Conservation (phyloP, 495 filamentous ascomycete genomes). For the Pseudomonodictys pantanalensis region DNA sequence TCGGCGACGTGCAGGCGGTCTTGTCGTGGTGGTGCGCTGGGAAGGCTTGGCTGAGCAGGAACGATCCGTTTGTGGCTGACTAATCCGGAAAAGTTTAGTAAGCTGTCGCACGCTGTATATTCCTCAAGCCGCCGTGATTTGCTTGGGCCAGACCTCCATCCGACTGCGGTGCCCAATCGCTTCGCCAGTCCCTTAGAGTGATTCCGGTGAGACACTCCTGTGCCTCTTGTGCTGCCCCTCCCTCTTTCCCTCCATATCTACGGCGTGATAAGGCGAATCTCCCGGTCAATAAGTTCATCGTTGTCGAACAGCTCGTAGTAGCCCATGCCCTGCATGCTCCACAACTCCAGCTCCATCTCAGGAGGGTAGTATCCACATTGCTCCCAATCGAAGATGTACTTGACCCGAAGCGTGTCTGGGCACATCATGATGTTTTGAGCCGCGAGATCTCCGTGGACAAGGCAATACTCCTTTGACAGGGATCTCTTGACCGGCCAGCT, state of each 20-base stretch:
- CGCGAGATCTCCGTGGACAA: background rate
- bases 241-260: background rate
- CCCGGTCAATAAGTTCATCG: background rate
- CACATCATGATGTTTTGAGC: background rate
- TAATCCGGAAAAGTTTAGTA: no score
- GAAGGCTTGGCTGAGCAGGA: no score
- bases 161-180: no score
- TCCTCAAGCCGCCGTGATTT: no score
- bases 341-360: background rate
- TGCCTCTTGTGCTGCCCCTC: no score
- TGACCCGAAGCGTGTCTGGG: background rate
- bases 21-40: no score
- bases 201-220: no score
- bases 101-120: no score
- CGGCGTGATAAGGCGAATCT: background rate
- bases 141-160: no score
- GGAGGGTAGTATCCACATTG: background rate
- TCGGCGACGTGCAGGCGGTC: no score
- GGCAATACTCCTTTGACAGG: background rate
- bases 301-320: background rate
- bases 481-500: background rate
- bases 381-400: background rate
- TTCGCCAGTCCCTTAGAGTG: no score
- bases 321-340: background rate
- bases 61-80: no score